phyloP scores from a whole-genome alignment of 371 early-diverging fungal species.

The Cladochytrium tenue region DNA sequence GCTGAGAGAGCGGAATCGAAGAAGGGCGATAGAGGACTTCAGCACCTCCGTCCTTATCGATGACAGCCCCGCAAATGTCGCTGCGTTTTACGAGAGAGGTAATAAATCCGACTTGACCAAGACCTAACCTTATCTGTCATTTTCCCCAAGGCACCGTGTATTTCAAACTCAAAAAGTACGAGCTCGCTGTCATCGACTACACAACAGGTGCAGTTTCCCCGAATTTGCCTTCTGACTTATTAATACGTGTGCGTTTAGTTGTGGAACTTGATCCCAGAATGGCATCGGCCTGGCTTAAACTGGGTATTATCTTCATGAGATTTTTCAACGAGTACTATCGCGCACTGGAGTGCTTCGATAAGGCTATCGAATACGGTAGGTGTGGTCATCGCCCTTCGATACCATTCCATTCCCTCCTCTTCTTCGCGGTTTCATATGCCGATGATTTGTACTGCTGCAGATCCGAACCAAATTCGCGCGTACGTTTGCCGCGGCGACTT shows the following conservation, averaged over 20 bases:
- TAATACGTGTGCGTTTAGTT: slow-evolving; percentile 23
- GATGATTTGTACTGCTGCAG: slow-evolving; percentile 13
- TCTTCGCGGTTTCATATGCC: not conserved
- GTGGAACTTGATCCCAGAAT: slow-evolving; percentile 43
- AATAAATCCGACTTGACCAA: not conserved
- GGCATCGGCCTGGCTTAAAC: slow-evolving; percentile 39
- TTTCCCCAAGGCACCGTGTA: slow-evolving; percentile 46
- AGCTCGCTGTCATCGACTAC: slow-evolving; percentile 45
- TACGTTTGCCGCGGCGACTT: slow-evolving; percentile 49
- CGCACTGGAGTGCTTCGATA: slow-evolving; percentile 45
- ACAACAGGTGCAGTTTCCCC: slow-evolving; percentile 24
- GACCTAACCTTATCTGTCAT: not conserved
- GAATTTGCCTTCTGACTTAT: not conserved
- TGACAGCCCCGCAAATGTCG: slow-evolving; percentile 31
- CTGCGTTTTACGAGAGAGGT: slow-evolving; percentile 49
- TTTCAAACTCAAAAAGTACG: slow-evolving; percentile 41
- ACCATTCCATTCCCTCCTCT: slow-evolving; percentile 1
- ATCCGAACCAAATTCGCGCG: slow-evolving; percentile 38
- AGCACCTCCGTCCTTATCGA: slow-evolving; percentile 49
- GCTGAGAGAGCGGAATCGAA: slow-evolving; percentile 39
- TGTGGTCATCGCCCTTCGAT: not conserved
- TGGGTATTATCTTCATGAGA: slow-evolving; percentile 51
- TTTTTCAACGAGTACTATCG: slow-evolving; percentile 37
- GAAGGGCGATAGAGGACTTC: slow-evolving; percentile 49
- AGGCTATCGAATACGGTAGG: slow-evolving; percentile 39